Base-by-base conservation (phyloP, 73 alveolate genomes). In the Paramecium octaurelia region DNA sequence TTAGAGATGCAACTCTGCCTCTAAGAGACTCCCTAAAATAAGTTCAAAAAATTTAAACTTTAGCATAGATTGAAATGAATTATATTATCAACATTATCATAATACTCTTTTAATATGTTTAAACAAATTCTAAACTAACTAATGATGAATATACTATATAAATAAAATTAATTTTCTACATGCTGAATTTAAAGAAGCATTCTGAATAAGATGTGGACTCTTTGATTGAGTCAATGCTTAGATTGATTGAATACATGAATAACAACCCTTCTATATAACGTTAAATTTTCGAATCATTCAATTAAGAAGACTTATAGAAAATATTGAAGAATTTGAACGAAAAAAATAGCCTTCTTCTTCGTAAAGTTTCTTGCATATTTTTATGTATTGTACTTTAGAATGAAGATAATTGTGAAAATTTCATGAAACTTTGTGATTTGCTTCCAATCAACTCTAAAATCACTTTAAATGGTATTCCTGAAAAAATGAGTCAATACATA, bases 181-280 rank as follows among this genome's bases (percentile, higher is more conserved):
- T 80, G 91, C 46, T 80, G 12, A 80, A 80, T 48, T 80, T 80
- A 24, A 80, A 46, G 91, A 42, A 48, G 29, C 64, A 43, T 20
- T 80, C 91, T 31, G 46, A 80, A 42, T 10, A 80, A 43, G 91
- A 80, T 80, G 27, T 80, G 16, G 91, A 80, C n/a, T 80, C 91
- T 23, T 23, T 80, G 10, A 80, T 80, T 44, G 91, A 80, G 34
- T 80, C 91, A 44, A 80, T 80, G 91, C 34, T 80, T 9, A 40
- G 91, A 43, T 80, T 80, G 27, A 80, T 80, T 31, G 91, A 80
- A 20, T 80, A 80, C 73, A 80, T 80, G 91, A 80, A 80, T 46
- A 24, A 34, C 31, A 44, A 42, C 24, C 91, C 91, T 11, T 21
- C 43, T 23, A 31, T 80, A 23, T 44, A 80, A 46, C 70, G 91